Evolutionary conservation across 2,329 filamentous ascomycete genomes (phyloP).

Genomic region (Cladosporium sp.): DNA sequence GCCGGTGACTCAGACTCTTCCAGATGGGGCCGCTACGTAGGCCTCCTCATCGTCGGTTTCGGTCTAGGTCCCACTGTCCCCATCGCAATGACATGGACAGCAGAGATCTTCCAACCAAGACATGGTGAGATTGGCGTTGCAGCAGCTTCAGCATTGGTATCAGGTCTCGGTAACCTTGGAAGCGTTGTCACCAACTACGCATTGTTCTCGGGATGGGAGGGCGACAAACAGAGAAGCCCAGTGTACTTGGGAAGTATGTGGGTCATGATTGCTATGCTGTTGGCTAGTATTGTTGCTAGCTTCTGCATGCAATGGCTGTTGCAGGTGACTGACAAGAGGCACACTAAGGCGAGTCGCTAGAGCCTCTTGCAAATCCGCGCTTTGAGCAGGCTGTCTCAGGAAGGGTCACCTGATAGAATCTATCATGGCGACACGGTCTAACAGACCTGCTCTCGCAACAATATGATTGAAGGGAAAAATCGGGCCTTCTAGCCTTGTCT

Average conservation of each 20-base stretch:
- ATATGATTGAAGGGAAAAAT: neutral
- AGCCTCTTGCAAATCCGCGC: neutral
- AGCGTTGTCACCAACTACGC: conserved; percentile 87
- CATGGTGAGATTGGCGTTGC: conserved; percentile 91
- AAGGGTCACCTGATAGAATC: neutral
- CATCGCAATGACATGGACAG: conserved; percentile 92
- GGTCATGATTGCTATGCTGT: conserved; percentile 83
- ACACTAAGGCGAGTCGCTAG: neutral
- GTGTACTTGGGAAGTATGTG: conserved; percentile 63
- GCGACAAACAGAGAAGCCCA: conserved; percentile 59
- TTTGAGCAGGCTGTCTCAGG: neutral
- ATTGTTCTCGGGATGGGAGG: conserved; percentile 82
- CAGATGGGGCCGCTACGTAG: conserved; percentile 83
- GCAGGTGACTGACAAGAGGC: conserved; percentile 33
- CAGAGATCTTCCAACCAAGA: conserved; percentile 83
- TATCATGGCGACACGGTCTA: no score
- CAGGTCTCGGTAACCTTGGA: conserved; percentile 81
- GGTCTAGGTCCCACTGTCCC: conserved; percentile 88
- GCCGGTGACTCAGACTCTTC: conserved; percentile 57
- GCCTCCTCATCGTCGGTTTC: conserved; percentile 86
- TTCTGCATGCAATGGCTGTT: conserved; percentile 68
- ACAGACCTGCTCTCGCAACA: neutral
- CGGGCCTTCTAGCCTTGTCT: neutral
- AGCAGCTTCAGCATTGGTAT: conserved; percentile 80
- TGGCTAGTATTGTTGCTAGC: conserved; percentile 72